phyloP scores from a whole-genome alignment of 176 grass and related monocot species.

The Sorghum bicolor region DNA sequence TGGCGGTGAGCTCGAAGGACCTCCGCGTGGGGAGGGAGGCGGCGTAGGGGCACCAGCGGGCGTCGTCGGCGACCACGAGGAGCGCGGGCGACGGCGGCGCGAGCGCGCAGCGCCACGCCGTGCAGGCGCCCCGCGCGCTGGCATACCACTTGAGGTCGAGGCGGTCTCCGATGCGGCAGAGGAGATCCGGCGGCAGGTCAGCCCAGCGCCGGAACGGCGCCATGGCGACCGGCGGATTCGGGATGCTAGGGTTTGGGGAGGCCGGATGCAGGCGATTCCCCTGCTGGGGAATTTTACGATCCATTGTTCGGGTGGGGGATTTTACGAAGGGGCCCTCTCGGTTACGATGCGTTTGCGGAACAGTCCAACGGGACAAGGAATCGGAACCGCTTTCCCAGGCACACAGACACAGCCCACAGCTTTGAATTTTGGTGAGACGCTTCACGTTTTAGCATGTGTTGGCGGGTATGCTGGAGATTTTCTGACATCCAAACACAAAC shows the following conservation, averaged over 20 bases:
- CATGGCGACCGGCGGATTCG: constrained; percentile 27
- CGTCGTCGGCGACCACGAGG: constrained; percentile 45
- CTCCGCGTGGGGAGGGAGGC: constrained; percentile 45
- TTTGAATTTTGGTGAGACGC: background rate
- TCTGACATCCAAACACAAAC: too few species aligned
- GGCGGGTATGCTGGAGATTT: too few species aligned
- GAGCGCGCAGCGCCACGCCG: constrained; percentile 49
- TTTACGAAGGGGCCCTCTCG: background rate
- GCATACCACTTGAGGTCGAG: constrained; percentile 58
- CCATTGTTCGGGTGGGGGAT: constrained; percentile 12
- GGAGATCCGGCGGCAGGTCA: constrained; percentile 53
- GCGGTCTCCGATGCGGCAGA: constrained; percentile 49
- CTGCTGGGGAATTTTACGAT: constrained; percentile 46
- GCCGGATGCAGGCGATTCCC: background rate
- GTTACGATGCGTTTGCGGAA: background rate
- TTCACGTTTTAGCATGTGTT: too few species aligned
- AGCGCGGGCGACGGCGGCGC: constrained; percentile 37
- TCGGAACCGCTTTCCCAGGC: background rate
- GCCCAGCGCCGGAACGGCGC: constrained; percentile 53
- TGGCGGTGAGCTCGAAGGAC: constrained; percentile 45
- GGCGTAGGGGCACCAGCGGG: constrained; percentile 34
- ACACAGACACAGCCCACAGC: background rate
- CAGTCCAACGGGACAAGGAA: background rate
- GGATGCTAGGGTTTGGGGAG: constrained; percentile 20
- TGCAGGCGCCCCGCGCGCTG: constrained; percentile 47